Evolutionary conservation across 2,329 filamentous ascomycete genomes (phyloP).

Genomic region (Stachybotrys elegans): DNA sequence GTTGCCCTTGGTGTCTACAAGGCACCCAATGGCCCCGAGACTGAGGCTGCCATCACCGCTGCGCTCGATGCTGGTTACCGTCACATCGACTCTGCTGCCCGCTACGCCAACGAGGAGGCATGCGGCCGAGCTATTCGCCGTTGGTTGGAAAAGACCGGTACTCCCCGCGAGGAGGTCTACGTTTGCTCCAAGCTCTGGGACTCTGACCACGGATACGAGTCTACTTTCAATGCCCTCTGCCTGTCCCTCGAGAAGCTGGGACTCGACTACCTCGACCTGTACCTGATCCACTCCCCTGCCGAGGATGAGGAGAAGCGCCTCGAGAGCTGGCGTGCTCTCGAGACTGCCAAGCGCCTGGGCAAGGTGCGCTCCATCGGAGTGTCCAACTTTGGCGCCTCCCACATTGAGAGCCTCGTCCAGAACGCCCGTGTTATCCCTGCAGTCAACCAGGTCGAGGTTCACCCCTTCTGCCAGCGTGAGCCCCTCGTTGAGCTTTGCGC

Average conservation of each 20-base stretch:
- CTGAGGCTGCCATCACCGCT: constrained; percentile 53
- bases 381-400: constrained; percentile 69
- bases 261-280: constrained; percentile 69
- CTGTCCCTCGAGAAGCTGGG: constrained; percentile 62
- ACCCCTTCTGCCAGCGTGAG: constrained; percentile 66
- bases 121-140: constrained; percentile 69
- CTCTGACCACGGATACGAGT: constrained; percentile 34
- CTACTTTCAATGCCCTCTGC: constrained; percentile 55
- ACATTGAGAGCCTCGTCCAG: constrained; percentile 50
- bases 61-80: constrained; percentile 54
- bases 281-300: constrained; percentile 60
- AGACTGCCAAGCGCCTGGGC: constrained; percentile 60
- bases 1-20: constrained; percentile 45
- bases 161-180: constrained; percentile 64
- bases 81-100: constrained; percentile 50
- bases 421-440: constrained; percentile 57
- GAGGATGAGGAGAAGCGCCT: constrained; percentile 62
- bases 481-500: constrained; percentile 52
- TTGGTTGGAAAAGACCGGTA: constrained; percentile 54
- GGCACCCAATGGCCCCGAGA: constrained; percentile 47
- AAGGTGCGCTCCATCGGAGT: constrained; percentile 68
- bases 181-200: constrained; percentile 66
- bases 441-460: constrained; percentile 76
- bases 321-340: constrained; percentile 68
- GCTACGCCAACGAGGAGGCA: constrained; percentile 62